Conservation (phyloP, 129 eudicot species). For the Logfia minima region DNA sequence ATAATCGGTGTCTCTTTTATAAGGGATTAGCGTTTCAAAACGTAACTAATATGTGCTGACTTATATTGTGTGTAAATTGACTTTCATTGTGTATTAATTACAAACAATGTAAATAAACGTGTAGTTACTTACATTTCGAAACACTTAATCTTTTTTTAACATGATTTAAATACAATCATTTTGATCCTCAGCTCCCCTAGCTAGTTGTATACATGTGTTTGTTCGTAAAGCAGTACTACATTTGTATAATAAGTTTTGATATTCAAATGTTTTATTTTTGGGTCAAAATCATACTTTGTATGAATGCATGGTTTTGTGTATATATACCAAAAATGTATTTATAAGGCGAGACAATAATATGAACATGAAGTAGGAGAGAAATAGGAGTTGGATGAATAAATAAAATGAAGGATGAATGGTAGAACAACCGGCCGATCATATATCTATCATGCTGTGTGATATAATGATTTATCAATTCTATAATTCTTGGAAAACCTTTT, state of each 20-base stretch:
- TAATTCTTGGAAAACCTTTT: too few species aligned
- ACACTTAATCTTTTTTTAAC: too few species aligned
- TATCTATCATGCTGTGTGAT: background rate
- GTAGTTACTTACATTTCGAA: too few species aligned
- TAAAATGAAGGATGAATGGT: conserved; percentile 10
- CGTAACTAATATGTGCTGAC: too few species aligned
- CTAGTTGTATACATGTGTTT: too few species aligned
- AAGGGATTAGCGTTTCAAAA: background rate
- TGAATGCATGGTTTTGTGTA: background rate
- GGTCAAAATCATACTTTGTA: background rate
- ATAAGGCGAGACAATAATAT: background rate
- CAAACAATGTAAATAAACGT: too few species aligned
- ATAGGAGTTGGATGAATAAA: background rate
- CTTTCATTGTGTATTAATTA: too few species aligned
- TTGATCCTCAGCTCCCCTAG: too few species aligned
- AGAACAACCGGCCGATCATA: background rate
- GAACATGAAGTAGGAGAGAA: background rate
- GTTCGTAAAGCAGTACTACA: background rate
- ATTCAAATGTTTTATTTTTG: background rate
- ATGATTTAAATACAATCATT: too few species aligned
- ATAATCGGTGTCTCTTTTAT: too few species aligned
- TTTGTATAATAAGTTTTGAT: background rate
- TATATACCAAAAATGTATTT: background rate
- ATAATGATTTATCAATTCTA: too few species aligned
- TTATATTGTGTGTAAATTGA: too few species aligned